Conservation (phyloP, 495 filamentous ascomycete species). For the Penicillium bovifimosum region DNA sequence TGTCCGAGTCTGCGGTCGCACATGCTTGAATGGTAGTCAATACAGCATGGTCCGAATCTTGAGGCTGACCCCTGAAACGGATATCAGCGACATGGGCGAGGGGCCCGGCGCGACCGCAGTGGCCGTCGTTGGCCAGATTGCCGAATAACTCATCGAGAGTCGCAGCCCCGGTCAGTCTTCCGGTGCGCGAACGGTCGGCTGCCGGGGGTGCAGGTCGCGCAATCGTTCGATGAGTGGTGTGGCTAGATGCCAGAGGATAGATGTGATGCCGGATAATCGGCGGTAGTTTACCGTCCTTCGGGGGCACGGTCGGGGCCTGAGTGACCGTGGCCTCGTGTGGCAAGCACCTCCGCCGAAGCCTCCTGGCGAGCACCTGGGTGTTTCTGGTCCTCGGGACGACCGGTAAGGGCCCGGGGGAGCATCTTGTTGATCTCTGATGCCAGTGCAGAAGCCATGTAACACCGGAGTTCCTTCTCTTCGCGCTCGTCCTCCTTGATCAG, state of each 20-base stretch:
- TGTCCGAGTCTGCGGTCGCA: not conserved
- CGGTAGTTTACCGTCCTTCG: conserved; percentile 30
- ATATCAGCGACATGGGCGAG: not conserved
- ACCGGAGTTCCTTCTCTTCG: conserved; percentile 78
- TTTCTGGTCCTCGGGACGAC: conserved; percentile 38
- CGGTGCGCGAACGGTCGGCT: conserved; percentile 1
- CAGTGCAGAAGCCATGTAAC: conserved; percentile 67
- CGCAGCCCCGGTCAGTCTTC: conserved; percentile 11
- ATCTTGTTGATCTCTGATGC: conserved; percentile 56
- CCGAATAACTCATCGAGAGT: not conserved
- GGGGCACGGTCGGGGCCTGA: conserved; percentile 35
- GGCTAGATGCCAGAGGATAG: not conserved
- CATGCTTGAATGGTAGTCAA: not conserved
- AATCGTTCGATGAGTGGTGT: conserved; percentile 7
- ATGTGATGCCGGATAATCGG: not conserved
- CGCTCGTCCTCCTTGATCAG: conserved; percentile 83
- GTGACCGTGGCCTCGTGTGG: conserved; percentile 45
- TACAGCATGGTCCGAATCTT: conserved; percentile 1
- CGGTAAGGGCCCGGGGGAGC: conserved; percentile 33
- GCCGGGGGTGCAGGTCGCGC: conserved; percentile 10
- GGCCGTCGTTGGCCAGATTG: conserved; percentile 10
- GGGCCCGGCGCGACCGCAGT: conserved; percentile 13
- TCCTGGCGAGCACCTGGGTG: conserved; percentile 49
- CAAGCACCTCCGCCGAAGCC: conserved; percentile 60
- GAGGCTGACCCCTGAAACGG: not conserved